Base-by-base conservation (phyloP, 2,329 filamentous ascomycete species). In the Colletotrichum navitas region DNA sequence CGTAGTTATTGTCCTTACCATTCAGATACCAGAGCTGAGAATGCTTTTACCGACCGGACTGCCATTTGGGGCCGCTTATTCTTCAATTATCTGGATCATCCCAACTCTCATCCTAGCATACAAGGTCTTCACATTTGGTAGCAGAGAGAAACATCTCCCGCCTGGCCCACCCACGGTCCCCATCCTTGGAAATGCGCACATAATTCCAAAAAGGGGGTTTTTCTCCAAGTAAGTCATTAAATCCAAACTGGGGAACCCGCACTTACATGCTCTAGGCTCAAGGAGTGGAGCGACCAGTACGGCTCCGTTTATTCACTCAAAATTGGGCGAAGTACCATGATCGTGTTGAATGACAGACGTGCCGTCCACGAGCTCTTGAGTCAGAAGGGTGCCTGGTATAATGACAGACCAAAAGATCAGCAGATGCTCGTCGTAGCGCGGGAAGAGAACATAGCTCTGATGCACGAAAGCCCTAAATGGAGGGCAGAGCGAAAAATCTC, bases 401-500 rank as follows among this genome's bases (percentile, higher is more conserved):
- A 80, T 63, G 78, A 82, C 45, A 77, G 85, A 6, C 84, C 85
- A 0, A 12, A 16, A 5, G 68, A 71, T 45, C 32, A 49, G 21
- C 68, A 71, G 16, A 1, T 3, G 32, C 18, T 4, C 18, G 16
- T 8, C 16, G 26, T 43, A 6, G 24, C 41, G 24, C 41, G 29
- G 32, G 47, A 56, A 10, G 68, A 71, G 21, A 71, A 71, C 7
- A 47, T 34, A 14, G 56, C 63, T 16, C 18, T 86, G 8, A 85
- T 87, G 82, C 77, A 85, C 54, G 85, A 86, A 61, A 82, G 83
- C 0, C 77, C 81, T 11, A 78, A 77, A 24, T 88, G 86, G 86
- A 78, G 84, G 8, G 78, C 74, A 4, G 80, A 82, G 18, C 80
- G 86, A 18, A 84, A 83, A 66, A 74, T 85, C 2, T 76, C 86